Conservation (phyloP, 192 early-diverging fungal genomes). For the Entomortierella parvispora region DNA sequence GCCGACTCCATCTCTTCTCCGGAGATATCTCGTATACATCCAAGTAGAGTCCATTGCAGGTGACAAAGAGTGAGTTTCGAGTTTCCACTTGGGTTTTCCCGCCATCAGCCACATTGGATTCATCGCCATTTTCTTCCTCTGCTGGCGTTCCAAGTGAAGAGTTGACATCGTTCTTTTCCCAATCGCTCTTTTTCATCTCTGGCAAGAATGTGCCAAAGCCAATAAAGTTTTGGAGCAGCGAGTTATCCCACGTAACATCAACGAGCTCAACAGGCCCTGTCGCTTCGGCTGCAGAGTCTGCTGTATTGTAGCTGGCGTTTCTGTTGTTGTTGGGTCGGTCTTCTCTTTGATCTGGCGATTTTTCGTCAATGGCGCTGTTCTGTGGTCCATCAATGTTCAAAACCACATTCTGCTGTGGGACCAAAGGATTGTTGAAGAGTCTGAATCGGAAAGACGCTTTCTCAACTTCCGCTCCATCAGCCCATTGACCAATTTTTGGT, state of each 20-base stretch:
- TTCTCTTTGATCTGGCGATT: neutral
- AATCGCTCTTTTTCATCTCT: conserved; percentile 21
- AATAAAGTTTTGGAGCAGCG: conserved; percentile 19
- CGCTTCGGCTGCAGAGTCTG: neutral
- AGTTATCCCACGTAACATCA: conserved; percentile 2
- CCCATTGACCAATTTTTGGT: conserved; percentile 43
- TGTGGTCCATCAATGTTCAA: conserved; percentile 15
- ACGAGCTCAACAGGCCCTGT: neutral
- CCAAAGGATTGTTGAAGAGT: conserved; percentile 42
- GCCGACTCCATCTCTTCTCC: conserved; percentile 32
- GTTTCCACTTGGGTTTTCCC: conserved; percentile 1
- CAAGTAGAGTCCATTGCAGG: conserved; percentile 37
- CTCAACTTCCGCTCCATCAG: conserved; percentile 12
- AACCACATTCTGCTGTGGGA: conserved; percentile 5
- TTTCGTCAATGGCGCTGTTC: neutral
- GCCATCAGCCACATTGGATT: conserved; percentile 4
- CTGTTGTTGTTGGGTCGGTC: neutral
- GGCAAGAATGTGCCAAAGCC: conserved; percentile 35
- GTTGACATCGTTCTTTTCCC: conserved; percentile 41
- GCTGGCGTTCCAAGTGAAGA: neutral
- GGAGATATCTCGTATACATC: conserved; percentile 35
- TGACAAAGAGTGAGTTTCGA: conserved; percentile 21
- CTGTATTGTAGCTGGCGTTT: neutral
- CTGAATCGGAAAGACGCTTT: conserved; percentile 28
- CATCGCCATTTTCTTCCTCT: conserved; percentile 8